Evolutionary conservation across 305 asterid genomes (phyloP).

Genomic region (Fraxinus greggii): DNA sequence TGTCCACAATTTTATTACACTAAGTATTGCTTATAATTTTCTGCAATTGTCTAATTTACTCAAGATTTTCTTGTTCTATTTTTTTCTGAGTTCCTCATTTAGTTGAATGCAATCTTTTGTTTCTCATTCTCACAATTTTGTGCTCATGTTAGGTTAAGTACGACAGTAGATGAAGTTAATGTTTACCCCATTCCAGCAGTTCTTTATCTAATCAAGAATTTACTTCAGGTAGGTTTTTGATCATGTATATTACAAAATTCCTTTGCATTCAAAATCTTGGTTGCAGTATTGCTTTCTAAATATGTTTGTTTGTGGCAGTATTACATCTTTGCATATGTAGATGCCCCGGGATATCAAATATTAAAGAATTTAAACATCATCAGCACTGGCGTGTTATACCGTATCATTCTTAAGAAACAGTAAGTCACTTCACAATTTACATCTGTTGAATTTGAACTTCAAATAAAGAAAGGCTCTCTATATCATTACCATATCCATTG

Average conservation of each 20-base stretch:
- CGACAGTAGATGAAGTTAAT: slow-evolving; percentile 86
- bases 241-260: slow-evolving; percentile 12
- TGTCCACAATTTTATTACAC: slow-evolving; percentile 10
- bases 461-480: neutral
- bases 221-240: slow-evolving; percentile 70
- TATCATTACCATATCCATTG: slow-evolving; percentile 10
- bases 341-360: slow-evolving; percentile 99
- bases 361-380: slow-evolving; percentile 90
- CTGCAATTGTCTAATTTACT: slow-evolving; percentile 7
- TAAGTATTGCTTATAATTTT: slow-evolving; percentile 11
- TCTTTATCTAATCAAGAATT: slow-evolving; percentile 87
- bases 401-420: slow-evolving; percentile 88
- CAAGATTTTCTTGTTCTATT: slow-evolving; percentile 10
- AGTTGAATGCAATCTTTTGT: slow-evolving; percentile 2
- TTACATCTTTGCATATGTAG: slow-evolving; percentile 93
- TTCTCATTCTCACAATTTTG: slow-evolving; percentile 21
- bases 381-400: slow-evolving; percentile 91
- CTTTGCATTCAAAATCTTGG: slow-evolving; percentile 1
- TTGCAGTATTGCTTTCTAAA: slow-evolving; percentile 24
- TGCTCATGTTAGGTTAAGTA: slow-evolving; percentile 57
- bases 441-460: slow-evolving; percentile 17
- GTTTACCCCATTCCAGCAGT: slow-evolving; percentile 96
- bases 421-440: slow-evolving; percentile 40
- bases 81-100: neutral
- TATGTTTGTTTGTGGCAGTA: slow-evolving; percentile 58